Base-by-base conservation (phyloP, 352 stramenopile genomes). In the Phytophthora palmivora region DNA sequence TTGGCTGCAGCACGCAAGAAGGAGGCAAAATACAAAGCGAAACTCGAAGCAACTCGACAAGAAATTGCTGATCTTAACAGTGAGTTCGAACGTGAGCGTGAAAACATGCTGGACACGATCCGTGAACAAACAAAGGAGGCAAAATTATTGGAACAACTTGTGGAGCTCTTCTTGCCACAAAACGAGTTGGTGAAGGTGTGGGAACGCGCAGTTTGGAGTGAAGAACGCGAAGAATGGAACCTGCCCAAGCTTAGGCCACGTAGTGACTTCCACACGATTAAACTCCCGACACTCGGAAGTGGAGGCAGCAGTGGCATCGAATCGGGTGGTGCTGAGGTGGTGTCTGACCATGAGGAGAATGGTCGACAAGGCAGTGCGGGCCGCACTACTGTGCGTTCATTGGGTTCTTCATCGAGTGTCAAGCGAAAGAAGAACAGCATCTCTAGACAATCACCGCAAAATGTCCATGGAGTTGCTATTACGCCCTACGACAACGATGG, bases 101-200 rank as follows among this genome's bases (percentile, higher is more conserved):
- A 95, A 45, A 90, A 85, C 28, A 59, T 96, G 41, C 63, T 96
- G 28, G 90, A 96, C 53, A 95, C 83, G 7, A 92, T 97, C 30
- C 86, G 89, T n/a, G 88, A 96, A 41, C 87, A 96, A 39, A 96
- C 89, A 2, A 91, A 91, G 53, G 90, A 97, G 59, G 76, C 82
- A 22, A 94, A 96, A 59, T 64, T 97, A 19, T 64, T 96, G 30
- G 87, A 96, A 59, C 87, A 97, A 44, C 80, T 96, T n/a, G 81
- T 92, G 3, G 80, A 94, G 61, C 48, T 96, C 1, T 93, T 97
- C 32, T 37, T 97, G 14, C 78, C 81, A 5, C 82, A 94, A 47
- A 94, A 90, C 24, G 88, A 96, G 39, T 67, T 96, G 5, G 79
- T 92, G 15, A 94, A 95, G 49, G 87, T 97, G 14, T 97, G 88